Base-by-base conservation (phyloP, 805 yeast species). In the Candida nanaspora region DNA sequence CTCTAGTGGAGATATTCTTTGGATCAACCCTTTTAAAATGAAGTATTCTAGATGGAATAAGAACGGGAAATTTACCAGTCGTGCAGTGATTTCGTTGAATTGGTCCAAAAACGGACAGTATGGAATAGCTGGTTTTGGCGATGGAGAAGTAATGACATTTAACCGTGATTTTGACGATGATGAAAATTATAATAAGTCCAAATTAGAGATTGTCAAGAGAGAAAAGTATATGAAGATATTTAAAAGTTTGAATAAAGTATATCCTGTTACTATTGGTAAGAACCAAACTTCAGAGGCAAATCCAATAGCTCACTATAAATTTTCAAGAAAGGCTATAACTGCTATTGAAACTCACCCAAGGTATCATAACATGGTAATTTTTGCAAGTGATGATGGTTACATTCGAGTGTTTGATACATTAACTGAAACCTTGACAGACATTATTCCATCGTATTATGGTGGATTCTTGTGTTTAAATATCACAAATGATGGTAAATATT, bases 371-470 rank as follows among this genome's bases (percentile, higher is more conserved):
- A 35, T 74, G 6, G 39, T 75, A 7, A 73, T 78, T 0, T 53
- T 78, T n/a, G 74, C 82, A 0, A 65, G 78, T 6, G 83, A 77
- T 45, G 87, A 82, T 52, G 93, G 88, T 2, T 72, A 71, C 45
- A 61, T 80, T 21, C 61, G 83, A 36, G 49, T 83, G 15, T 62
- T 83, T 36, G 82, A 81, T 52, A 54, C 80, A 2, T 50, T 52
- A 20, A 55, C 52, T 6, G 77, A 74, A 45, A 42, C 41, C 10
- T 42, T 72, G 4, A 51, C 75, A 1, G 89, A 81, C 48, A 62
- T 80, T 1, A 57, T 76, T 27, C 77, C 85, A 4, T 72, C 82
- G 28, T 80, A 78, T 51, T 84, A 78, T 54, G 85, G 82, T 28
- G 86, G 87, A 0, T 60, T 81, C 10, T 58, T 72, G 25, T 70